Evolutionary conservation across 139 green algal genomes (phyloP), one percentile per base, ranked within the genome.

Genomic region (Micromonas commoda): DNA sequence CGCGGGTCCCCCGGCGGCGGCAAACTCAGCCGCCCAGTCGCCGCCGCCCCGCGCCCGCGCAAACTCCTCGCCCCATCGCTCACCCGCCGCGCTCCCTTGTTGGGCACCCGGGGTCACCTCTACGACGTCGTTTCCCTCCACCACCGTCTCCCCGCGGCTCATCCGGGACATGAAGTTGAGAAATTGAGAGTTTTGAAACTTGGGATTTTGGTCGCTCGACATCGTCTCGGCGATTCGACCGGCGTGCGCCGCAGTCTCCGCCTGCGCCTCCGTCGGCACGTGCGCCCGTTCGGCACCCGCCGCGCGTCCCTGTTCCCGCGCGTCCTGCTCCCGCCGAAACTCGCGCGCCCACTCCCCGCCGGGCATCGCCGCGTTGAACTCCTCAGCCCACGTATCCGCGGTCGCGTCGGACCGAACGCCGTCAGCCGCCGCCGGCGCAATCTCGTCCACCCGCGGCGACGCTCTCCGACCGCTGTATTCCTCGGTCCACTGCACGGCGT

Each of bases 161-260:
- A 99, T 97, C 82, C 97, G 97, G 77, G 82, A 91, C 39, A 99
- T 82, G 65, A 99, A 98, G 81, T 97, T 86, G 78, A 97, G 80
- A 77, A 99, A 99, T 77, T 94, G 86, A 60, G 85, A 93, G 75
- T 92, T 92, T 31, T 84, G 82, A 80, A 97, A 92, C 85, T 96
- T 96, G 57, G 89, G 89, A 82, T 97, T 84, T 0, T 38, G 29
- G 24, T n/a, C 52, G 0, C 57, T 38, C 3, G 81, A 34, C n/a
- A 80, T 28, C 34, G 79, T 80, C 32, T 61, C 71, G 45, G 72
- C 77, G 37, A 75, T 4, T 24, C 26, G 37, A 4, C 37, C 32
- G 19, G 34, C 53, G 4, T 75, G 68, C 29, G 32, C 54, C 71
- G 90, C 73, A 29, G 87, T 89, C 24, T 90, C 85, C 0, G 83